These are phyloP conservation scores for Anacardium occidentale DNA, from an alignment of 345 rosid species.

Conservation along the genomic window DNA sequence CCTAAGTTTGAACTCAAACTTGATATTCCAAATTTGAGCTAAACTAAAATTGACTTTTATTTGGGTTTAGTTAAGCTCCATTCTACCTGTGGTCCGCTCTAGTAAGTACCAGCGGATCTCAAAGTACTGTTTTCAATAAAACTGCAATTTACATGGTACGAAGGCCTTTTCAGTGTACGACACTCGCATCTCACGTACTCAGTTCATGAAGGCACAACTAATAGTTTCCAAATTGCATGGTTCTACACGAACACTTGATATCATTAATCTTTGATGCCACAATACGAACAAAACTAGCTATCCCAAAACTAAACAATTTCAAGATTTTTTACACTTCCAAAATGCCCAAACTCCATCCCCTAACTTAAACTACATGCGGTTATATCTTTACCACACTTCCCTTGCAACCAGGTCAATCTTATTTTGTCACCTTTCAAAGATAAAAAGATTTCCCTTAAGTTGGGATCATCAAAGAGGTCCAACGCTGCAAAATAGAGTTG, in stretches of 20 bases:
- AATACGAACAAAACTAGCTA: slow-evolving; percentile 14
- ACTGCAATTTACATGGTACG: background rate
- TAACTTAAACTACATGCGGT: background rate
- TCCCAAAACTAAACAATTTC: background rate
- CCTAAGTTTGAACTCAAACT: too few relatives aligned
- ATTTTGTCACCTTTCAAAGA: slow-evolving; percentile 45
- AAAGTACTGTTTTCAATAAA: too few relatives aligned
- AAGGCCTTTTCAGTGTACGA: background rate
- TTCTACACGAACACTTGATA: background rate
- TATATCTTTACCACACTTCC: slow-evolving; percentile 36
- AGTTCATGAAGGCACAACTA: background rate
- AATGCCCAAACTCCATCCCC: background rate
- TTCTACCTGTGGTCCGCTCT: too few relatives aligned
- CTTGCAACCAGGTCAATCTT: slow-evolving; percentile 57
- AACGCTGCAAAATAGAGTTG: slow-evolving; percentile 56
- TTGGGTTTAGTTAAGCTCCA: too few relatives aligned
- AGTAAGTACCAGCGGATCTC: too few relatives aligned
- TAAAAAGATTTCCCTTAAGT: slow-evolving; percentile 57
- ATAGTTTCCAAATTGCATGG: slow-evolving; percentile 2
- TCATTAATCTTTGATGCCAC: background rate
- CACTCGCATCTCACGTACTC: background rate
- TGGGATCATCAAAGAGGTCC: slow-evolving; percentile 69
- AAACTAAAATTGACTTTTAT: too few relatives aligned
- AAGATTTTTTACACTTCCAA: slow-evolving; percentile 9
- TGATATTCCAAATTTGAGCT: too few relatives aligned